Evolutionary conservation across 2,329 filamentous ascomycete species (phyloP).

Genomic region (Colletotrichum filicis): DNA sequence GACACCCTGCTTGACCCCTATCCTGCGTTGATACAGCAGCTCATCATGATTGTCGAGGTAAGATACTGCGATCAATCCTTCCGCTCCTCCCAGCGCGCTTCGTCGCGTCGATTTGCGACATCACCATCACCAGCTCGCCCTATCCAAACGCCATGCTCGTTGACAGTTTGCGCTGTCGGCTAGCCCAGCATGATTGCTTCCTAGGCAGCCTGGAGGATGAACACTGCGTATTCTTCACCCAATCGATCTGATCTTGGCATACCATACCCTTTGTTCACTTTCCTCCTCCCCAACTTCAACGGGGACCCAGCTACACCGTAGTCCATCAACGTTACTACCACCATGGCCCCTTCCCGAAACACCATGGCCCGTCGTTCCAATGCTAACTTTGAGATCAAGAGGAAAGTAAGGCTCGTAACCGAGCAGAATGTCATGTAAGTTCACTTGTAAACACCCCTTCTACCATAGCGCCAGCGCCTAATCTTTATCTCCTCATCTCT

Average conservation of each 20-base stretch:
- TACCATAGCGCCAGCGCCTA: constrained; percentile 26
- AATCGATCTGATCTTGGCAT: neutral
- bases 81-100: neutral
- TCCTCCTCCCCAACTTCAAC: neutral
- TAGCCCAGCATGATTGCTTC: neutral
- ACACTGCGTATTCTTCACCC: neutral
- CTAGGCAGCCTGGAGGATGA: neutral
- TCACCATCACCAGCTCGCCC: neutral
- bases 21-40: neutral
- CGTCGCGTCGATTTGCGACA: constrained; percentile 1
- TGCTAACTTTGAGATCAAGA: constrained; percentile 64
- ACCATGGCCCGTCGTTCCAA: neutral
- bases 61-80: constrained; percentile 22
- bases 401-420: constrained; percentile 92
- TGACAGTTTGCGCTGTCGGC: constrained; percentile 16
- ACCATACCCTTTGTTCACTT: neutral
- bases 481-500: constrained; percentile 37
- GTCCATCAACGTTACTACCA: neutral
- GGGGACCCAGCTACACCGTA: neutral
- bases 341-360: neutral
- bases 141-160: neutral
- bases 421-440: constrained; percentile 87
- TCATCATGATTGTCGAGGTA: constrained; percentile 47
- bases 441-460: constrained; percentile 13
- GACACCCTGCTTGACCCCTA: constrained; percentile 12